A percentile compares a stretch with the other conserved stretches of the same genome.
Evolutionary conservation across 768 basidiomycete genomes (phyloP).

Genomic region (Pisolithus marmoratus): DNA sequence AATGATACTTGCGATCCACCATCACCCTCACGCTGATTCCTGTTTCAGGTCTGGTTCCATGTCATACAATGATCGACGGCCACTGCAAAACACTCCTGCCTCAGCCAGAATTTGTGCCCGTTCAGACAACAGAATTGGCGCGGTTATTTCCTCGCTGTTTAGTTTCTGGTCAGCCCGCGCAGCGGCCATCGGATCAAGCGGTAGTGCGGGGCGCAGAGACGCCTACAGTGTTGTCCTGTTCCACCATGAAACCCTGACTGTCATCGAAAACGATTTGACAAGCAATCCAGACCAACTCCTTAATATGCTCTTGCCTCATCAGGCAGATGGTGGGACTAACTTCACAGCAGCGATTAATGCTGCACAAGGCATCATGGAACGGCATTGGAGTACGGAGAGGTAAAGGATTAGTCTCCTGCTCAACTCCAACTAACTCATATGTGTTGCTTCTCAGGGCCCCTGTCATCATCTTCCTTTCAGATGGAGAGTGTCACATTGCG

Average conservation of each 20-base stretch:
- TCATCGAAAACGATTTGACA: slow-evolving; percentile 36
- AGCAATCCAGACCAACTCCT: slow-evolving; percentile 39
- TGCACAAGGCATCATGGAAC: slow-evolving; percentile 32
- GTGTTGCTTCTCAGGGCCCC: not conserved
- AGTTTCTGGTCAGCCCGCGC: slow-evolving; percentile 47
- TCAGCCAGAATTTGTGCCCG: slow-evolving; percentile 25
- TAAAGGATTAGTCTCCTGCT: slow-evolving; percentile 5
- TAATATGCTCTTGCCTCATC: slow-evolving; percentile 24
- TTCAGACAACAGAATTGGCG: slow-evolving; percentile 43
- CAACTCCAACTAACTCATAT: too few species aligned
- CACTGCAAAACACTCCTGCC: slow-evolving; percentile 34
- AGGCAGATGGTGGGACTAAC: slow-evolving; percentile 34
- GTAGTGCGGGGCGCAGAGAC: slow-evolving; percentile 9
- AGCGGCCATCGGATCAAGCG: slow-evolving; percentile 31
- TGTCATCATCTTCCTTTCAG: slow-evolving; percentile 1
- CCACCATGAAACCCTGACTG: slow-evolving; percentile 14
- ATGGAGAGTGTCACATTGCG: slow-evolving; percentile 33
- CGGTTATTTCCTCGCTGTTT: slow-evolving; percentile 45
- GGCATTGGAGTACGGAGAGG: slow-evolving; percentile 43
- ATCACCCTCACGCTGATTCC: slow-evolving; percentile 34
- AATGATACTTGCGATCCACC: slow-evolving; percentile 9
- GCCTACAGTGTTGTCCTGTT: slow-evolving; percentile 49
- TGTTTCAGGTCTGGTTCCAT: slow-evolving; percentile 43
- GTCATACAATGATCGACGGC: slow-evolving; percentile 30
- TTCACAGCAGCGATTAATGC: slow-evolving; percentile 32